These are phyloP conservation scores for Dendrocalamus sinicus DNA, from an alignment of 176 grass and related monocot genomes.

Conservation along the genomic window DNA sequence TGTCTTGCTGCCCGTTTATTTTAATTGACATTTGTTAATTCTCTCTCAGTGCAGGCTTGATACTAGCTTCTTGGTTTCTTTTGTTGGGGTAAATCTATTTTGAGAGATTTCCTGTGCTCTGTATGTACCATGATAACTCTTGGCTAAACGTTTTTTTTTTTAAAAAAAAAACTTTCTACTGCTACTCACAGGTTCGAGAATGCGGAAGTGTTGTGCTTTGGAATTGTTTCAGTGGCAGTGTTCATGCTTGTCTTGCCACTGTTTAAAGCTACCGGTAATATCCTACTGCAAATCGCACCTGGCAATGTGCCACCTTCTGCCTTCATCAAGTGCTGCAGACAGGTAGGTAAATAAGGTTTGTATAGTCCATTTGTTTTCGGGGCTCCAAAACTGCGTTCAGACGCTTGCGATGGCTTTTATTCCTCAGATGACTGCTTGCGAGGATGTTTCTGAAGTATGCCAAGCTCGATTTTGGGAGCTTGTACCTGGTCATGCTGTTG, in stretches of 20 bases:
- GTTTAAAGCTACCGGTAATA: conserved; percentile 81
- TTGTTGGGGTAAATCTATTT: conserved; percentile 70
- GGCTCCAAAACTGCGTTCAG: neutral
- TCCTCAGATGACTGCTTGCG: conserved; percentile 63
- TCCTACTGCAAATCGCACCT: conserved; percentile 92
- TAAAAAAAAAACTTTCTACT: neutral
- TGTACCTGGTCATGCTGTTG: conserved; percentile 74
- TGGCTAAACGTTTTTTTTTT: neutral
- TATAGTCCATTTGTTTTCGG: conserved; percentile 1
- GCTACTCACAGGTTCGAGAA: conserved; percentile 74
- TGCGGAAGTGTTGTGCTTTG: conserved; percentile 88
- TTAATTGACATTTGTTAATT: conserved; percentile 18
- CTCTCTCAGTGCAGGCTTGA: conserved; percentile 93
- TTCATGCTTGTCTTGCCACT: conserved; percentile 95
- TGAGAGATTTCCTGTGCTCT: neutral
- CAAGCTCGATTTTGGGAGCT: conserved; percentile 91
- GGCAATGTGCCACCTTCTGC: conserved; percentile 81
- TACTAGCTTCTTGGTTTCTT: conserved; percentile 97
- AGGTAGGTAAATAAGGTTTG: conserved; percentile 67
- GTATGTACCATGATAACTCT: conserved; percentile 1
- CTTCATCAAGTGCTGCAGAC: conserved; percentile 80
- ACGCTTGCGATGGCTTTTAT: conserved; percentile 4
- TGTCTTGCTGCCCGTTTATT: neutral
- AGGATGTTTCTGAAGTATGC: conserved; percentile 79
- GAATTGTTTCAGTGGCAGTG: conserved; percentile 88